phyloP scores from a whole-genome alignment of 2,329 filamentous ascomycete species.

The Stachybotrys chlorohalonatus region DNA sequence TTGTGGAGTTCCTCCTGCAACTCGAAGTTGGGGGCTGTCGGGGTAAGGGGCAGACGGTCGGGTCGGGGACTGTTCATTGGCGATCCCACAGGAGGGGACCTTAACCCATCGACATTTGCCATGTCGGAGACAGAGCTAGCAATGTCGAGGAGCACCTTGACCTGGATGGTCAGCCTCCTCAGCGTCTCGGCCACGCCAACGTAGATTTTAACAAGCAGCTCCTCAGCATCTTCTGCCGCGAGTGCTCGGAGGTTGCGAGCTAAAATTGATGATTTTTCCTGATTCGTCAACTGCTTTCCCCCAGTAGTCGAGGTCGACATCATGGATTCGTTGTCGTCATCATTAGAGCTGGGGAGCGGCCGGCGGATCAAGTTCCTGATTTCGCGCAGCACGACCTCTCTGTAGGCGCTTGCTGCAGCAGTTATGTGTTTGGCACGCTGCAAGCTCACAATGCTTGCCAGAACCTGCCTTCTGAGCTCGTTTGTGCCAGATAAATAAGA shows the following conservation, averaged over 20 bases:
- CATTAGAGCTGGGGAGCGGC: slow-evolving; percentile 82
- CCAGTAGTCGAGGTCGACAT: slow-evolving; percentile 67
- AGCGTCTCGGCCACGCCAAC: slow-evolving; percentile 81
- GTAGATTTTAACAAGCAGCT: slow-evolving; percentile 74
- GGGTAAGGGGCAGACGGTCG: slow-evolving; percentile 16
- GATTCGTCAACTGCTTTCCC: slow-evolving; percentile 61
- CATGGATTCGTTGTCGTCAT: slow-evolving; percentile 88
- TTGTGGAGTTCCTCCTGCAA: slow-evolving; percentile 70
- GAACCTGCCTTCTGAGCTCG: slow-evolving; percentile 60
- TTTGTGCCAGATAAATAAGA: slow-evolving; percentile 69
- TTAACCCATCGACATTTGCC: slow-evolving; percentile 27
- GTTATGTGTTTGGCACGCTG: slow-evolving; percentile 72
- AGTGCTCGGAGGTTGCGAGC: slow-evolving; percentile 81
- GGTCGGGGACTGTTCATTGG: slow-evolving; percentile 42
- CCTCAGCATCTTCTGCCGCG: slow-evolving; percentile 76
- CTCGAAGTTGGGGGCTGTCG: slow-evolving; percentile 25
- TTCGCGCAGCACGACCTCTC: slow-evolving; percentile 76
- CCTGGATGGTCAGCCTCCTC: slow-evolving; percentile 76
- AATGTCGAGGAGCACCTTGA: slow-evolving; percentile 90
- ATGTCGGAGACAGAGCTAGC: slow-evolving; percentile 61
- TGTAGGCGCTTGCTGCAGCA: slow-evolving; percentile 73
- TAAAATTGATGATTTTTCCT: slow-evolving; percentile 82
- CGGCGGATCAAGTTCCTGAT: slow-evolving; percentile 77
- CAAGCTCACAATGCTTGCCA: slow-evolving; percentile 67
- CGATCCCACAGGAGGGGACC: slow-evolving; percentile 40